Base-by-base conservation (phyloP, 345 rosid genomes). In the Alliaria petiolata region DNA sequence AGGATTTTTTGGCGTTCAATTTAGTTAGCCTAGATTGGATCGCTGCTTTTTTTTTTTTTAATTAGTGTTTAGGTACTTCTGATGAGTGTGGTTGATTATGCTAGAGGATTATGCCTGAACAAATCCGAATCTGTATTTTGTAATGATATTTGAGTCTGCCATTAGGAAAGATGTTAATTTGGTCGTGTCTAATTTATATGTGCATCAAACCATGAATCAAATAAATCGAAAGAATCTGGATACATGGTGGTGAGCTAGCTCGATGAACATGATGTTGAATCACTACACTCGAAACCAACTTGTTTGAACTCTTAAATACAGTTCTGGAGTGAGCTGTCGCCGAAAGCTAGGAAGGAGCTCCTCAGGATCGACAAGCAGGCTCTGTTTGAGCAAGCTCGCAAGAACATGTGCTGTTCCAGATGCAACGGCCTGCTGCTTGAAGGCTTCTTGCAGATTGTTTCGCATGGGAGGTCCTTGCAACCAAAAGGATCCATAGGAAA, bases 401-500 rank as follows among this genome's bases (percentile, higher is more conserved):
- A 89, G 84, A 87, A 88, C 80, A 88, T 91, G 98, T 95, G 87
- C 55, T 95, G 99, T 59, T 95, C 99, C 16, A 85, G 97, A 81
- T 95, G 99, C 79, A 85, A 87, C 67, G 97, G 99, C n/a, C 80
- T 95, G 44, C 83, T 95, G 30, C 96, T 88, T 0, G 96, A 95
- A 76, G 92, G 87, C 33, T 95, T 88, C 78, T 81, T 81, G 81
- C 92, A 86, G 80, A 89, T 95, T 84, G 88, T 88, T 72, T 80
- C 83, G 74, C 75, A 86, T 75, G 97, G 95, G 28, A 95, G 80
- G 81, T 81, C 97, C 15, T 77, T 82, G 81, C 90, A 76, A 72
- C 91, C 72, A 53, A 93, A 88, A 20, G 90, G 85, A 34, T 64
- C 65, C 36, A 81, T 54, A 74, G 87, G 71, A 9, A 78, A 72